Percentiles rank a stretch among this genome's conserved stretches.
phyloP scores from a whole-genome alignment of 1,139 yeast genomes.

The Candida sanyaensis region DNA sequence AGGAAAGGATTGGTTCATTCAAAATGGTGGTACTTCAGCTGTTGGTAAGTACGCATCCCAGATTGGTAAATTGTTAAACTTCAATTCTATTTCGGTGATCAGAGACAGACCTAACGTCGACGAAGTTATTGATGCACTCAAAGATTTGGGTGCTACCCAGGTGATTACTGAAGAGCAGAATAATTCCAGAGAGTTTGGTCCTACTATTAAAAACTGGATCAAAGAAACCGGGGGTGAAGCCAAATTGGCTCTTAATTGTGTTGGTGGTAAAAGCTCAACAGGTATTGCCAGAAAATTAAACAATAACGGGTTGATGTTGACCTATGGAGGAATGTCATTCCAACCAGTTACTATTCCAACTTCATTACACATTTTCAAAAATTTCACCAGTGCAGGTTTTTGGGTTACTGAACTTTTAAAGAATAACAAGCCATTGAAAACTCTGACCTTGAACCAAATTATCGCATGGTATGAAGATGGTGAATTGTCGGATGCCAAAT shows the following conservation, averaged over 20 bases:
- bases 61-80: conserved; percentile 74
- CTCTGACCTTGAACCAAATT: conserved; percentile 58
- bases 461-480: conserved; percentile 68
- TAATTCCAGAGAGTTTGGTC: conserved; percentile 62
- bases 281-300: conserved; percentile 80
- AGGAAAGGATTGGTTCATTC: conserved; percentile 89
- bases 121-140: conserved; percentile 58
- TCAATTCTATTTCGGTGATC: conserved; percentile 83
- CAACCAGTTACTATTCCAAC: conserved; percentile 92
- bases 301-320: conserved; percentile 68
- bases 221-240: conserved; percentile 56
- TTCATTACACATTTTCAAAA: conserved; percentile 84
- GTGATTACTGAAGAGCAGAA: conserved; percentile 90
- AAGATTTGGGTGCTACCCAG: conserved; percentile 73
- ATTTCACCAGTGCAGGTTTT: conserved; percentile 82
- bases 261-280: conserved; percentile 86
- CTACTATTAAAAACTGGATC: conserved; percentile 63
- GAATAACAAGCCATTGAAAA: conserved; percentile 62
- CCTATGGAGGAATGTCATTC: conserved; percentile 98
- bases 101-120: conserved; percentile 81
- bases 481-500: conserved; percentile 61
- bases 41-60: conserved; percentile 96
- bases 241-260: conserved; percentile 84
- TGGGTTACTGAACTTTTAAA: conserved; percentile 88
- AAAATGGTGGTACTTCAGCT: conserved; percentile 95